Evolutionary conservation across 495 filamentous ascomycete species (phyloP).

Genomic region (Penicillium simplicissimum): DNA sequence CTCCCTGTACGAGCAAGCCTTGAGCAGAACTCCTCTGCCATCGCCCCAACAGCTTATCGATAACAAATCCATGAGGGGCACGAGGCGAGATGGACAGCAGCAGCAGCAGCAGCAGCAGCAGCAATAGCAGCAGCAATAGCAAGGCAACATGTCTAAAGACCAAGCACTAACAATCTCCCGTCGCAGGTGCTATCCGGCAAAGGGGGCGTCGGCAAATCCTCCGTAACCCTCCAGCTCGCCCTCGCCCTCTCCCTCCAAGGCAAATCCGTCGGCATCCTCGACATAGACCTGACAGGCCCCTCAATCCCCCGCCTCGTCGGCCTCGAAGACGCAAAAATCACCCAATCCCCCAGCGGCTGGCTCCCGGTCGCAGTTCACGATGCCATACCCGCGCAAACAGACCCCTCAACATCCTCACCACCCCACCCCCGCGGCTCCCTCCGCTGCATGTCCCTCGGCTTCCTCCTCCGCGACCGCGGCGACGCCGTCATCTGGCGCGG

Average conservation of each 20-base stretch:
- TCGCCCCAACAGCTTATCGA: conserved; percentile 43
- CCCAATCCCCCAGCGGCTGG: conserved; percentile 86
- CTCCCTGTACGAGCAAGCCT: conserved; percentile 2
- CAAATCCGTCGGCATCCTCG: conserved; percentile 89
- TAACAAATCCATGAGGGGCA: conserved; percentile 30
- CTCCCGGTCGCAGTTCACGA: conserved; percentile 80
- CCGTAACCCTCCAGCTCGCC: conserved; percentile 91
- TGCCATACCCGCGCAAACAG: conserved; percentile 24
- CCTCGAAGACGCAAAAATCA: conserved; percentile 85
- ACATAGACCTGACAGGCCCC: conserved; percentile 93
- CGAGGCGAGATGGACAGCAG: neutral
- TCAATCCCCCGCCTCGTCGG: conserved; percentile 93
- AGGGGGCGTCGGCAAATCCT: conserved; percentile 97
- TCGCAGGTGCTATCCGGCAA: conserved; percentile 84
- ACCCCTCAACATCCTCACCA: conserved; percentile 13
- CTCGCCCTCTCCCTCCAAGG: conserved; percentile 82
- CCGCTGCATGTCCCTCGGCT: conserved; percentile 89
- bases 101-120: neutral
- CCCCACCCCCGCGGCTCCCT: conserved; percentile 57
- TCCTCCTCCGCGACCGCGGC: conserved; percentile 77
- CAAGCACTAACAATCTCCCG: neutral
- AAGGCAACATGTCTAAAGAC: neutral
- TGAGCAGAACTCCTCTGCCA: conserved; percentile 16
- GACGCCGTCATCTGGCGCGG: conserved; percentile 97
- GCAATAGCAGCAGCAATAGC: neutral